Base-by-base conservation (phyloP, 306 rosid species). In the Vigna reflexopilosa region DNA sequence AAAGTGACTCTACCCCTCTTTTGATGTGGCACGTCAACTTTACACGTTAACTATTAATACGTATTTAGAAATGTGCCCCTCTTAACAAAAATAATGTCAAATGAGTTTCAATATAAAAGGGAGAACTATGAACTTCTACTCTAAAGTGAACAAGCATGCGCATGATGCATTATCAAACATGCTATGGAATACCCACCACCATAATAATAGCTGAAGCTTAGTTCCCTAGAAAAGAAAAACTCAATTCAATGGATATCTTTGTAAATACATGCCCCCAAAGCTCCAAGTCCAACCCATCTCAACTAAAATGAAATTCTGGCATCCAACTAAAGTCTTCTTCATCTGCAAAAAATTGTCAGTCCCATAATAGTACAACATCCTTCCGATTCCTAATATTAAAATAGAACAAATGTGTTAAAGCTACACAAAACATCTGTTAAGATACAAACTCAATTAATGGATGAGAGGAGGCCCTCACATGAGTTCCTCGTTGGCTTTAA, bases 401-500 rank as follows among this genome's bases (percentile, higher is more conserved):
- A 48, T 63, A 61, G 6, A 62, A 54, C 17, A 49, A 54, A 6
- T 57, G 17, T 51, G 28, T 36, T 15, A 15, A 65, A 34, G 44
- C 66, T 76, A 76, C 14, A 76, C 17, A 20, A 28, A 7, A 9
- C 73, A 62, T 14, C 36, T 54, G 10, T 24, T 77, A 12, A 30
- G 70, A 20, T 59, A 79, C 77, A 40, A 59, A 45, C 56, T n/a
- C 19, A 28, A 9, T 77, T 67, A 68, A 28, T 56, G 76, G 32
- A 45, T 44, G 51, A 26, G 70, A 16, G 70, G 20, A 59, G 67
- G 1, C 24, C 56, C 20, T 40, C 44, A 30, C 80, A 73, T 57
- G 38, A 55, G 49, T 70, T 48, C 70, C 24, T 79, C 67, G 28
- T 32, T 30, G 51, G 71, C 36, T 47, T 73, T 66, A 78, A 77